Base-by-base conservation (phyloP, 2,329 filamentous ascomycete genomes). In the Diaporthe sp. region DNA sequence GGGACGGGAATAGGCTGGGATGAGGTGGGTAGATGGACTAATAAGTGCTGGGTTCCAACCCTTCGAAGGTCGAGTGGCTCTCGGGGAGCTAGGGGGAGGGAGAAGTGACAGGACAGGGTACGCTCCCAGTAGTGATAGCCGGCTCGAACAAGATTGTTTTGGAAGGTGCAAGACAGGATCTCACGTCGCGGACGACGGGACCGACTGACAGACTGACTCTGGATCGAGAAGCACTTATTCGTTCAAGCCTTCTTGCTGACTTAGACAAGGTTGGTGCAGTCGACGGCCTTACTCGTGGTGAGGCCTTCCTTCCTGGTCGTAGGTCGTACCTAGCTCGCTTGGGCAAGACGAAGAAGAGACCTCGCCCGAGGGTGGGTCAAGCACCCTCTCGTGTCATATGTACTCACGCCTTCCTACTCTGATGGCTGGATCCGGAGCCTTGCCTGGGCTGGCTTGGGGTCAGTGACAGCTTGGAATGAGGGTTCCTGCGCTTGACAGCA, bases 211-310 rank as follows among this genome's bases (percentile, higher is more conserved):
- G 62, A 51, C 62, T 39, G 65, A 55, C 46, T 42, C 22, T 15
- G 9, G 65, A 46, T 53, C 31, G 65, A 28, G 31, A n/a, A 39
- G 1, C 34, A 68, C 31, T 53, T 68, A 53, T 53, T 68, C 31
- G 46, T 39, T 51, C 22, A 68, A 53, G 65, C 34, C 49, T 69
- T 31, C 2, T 6, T 55, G 65, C 65, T 68, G 65, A 69, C 49
- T 55, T 55, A 55, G 65, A 69, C 65, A 69, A 69, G 65, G 49
- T 69, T 69, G 65, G n/a, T 22, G 49, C 17, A 55, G 49, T 55
- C 9, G 46, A 4, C 34, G 46, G 34, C 49, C 34, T 55, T 69
- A 55, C 42, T 69, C 46, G 49, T 39, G 49, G 65, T 28, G 28
- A 53, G 46, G 46, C n/a, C 22, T 55, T 69, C n/a, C 22, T 55